Conservation (phyloP, 306 rosid species). For the Ormosia semicastrata region DNA sequence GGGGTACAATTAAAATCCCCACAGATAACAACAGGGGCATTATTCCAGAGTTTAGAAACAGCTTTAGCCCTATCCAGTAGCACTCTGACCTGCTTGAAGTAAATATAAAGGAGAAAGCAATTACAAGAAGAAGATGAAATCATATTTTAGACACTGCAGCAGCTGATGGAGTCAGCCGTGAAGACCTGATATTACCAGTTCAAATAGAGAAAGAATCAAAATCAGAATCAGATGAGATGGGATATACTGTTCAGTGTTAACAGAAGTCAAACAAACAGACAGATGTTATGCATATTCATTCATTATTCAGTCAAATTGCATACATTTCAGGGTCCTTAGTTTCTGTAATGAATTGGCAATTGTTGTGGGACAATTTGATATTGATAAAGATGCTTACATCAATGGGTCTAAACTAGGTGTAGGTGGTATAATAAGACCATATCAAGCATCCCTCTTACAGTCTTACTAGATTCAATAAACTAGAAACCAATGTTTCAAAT, state of each 20-base stretch:
- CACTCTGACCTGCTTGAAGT: conserved; percentile 69
- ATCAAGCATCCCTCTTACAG: background rate
- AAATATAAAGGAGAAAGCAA: conserved; percentile 18
- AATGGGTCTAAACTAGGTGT: background rate
- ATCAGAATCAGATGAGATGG: conserved; percentile 8
- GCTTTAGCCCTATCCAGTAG: conserved; percentile 77
- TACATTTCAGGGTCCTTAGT: conserved; percentile 5
- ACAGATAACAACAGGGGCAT: conserved; percentile 84
- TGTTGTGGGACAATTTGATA: background rate
- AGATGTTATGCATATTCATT: background rate
- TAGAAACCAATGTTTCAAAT: no score
- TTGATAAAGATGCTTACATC: background rate
- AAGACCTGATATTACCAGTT: background rate
- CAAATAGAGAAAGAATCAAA: conserved; percentile 6
- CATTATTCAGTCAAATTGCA: conserved; percentile 16
- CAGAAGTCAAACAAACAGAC: background rate
- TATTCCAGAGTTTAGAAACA: conserved; percentile 76
- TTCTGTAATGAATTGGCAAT: background rate
- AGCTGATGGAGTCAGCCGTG: conserved; percentile 7
- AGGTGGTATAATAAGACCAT: background rate
- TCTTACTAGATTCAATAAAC: no score
- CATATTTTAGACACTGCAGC: conserved; percentile 4
- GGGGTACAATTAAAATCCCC: conserved; percentile 98
- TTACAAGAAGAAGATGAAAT: conserved; percentile 26
- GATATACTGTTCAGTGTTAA: background rate